Evolutionary conservation across 768 basidiomycete genomes (phyloP).

Genomic region (Tylopilus balloui): DNA sequence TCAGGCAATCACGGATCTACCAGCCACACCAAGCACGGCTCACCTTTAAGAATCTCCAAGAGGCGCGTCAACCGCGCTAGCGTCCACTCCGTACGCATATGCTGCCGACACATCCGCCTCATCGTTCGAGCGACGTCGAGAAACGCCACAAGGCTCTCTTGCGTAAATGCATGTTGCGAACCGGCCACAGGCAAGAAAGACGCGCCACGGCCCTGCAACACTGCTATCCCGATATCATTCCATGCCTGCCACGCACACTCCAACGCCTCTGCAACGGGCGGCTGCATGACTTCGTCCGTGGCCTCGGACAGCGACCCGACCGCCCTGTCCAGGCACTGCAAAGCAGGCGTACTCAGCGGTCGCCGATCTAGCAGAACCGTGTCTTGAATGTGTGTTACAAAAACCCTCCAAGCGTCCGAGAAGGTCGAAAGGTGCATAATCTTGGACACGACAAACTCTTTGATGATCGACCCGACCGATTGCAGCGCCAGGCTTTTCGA

Average conservation of each 20-base stretch:
- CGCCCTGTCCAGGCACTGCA: slow-evolving; percentile 79
- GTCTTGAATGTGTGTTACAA: slow-evolving; percentile 68
- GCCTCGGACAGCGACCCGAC: slow-evolving; percentile 51
- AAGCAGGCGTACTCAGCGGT: slow-evolving; percentile 72
- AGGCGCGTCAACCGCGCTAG: slow-evolving; percentile 60
- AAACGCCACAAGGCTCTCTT: slow-evolving; percentile 82
- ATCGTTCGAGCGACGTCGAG: slow-evolving; percentile 67
- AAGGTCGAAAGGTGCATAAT: slow-evolving; percentile 73
- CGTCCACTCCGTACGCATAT: slow-evolving; percentile 55
- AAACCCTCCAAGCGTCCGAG: slow-evolving; percentile 64
- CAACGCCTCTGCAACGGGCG: slow-evolving; percentile 44
- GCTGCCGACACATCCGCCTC: slow-evolving; percentile 45
- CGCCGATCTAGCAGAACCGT: slow-evolving; percentile 66
- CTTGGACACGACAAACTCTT: slow-evolving; percentile 70
- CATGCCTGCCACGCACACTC: slow-evolving; percentile 69
- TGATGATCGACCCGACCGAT: slow-evolving; percentile 79
- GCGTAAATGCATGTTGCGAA: slow-evolving; percentile 31
- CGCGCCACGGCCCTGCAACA: slow-evolving; percentile 32
- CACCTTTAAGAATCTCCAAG: slow-evolving; percentile 76
- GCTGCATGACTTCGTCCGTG: slow-evolving; percentile 28
- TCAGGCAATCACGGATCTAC: neutral
- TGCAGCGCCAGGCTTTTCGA: slow-evolving; percentile 82
- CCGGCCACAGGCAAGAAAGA: slow-evolving; percentile 11
- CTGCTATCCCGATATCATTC: slow-evolving; percentile 56
- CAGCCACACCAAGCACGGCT: slow-evolving; percentile 4